Percentiles rank a stretch among this genome's conserved stretches.
phyloP scores from a whole-genome alignment of 768 basidiomycete genomes.

The Kwoniella sp. region DNA sequence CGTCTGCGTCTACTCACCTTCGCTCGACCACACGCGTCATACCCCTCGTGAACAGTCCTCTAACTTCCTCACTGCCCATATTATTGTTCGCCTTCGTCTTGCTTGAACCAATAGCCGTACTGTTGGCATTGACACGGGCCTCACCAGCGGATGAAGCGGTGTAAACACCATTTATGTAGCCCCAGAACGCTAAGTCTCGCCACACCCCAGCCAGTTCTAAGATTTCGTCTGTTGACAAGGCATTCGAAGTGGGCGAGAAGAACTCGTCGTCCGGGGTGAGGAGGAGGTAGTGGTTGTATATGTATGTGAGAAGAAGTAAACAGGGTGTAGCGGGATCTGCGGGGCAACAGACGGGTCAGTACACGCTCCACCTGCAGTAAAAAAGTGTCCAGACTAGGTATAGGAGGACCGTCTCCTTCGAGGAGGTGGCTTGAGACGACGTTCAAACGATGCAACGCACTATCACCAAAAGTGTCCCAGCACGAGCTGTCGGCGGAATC shows the following conservation, averaged over 20 bases:
- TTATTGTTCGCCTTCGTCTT: not conserved
- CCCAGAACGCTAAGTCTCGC: conserved; percentile 77
- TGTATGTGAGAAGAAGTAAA: conserved; percentile 73
- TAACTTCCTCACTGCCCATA: conserved; percentile 66
- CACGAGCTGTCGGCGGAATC: conserved; percentile 10
- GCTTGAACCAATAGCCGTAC: not conserved
- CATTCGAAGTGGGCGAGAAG: conserved; percentile 65
- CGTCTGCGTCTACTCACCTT: conserved; percentile 65
- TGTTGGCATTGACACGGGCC: not conserved
- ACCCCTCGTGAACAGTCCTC: conserved; percentile 75
- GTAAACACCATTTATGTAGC: conserved; percentile 67
- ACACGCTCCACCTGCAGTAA: no score
- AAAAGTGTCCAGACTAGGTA: no score
- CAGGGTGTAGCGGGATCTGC: conserved; percentile 60
- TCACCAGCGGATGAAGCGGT: conserved; percentile 27
- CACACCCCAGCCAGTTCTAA: conserved; percentile 72
- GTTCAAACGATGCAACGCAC: not conserved
- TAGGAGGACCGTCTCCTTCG: no score
- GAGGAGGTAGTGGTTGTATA: conserved; percentile 79
- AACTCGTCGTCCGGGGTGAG: conserved; percentile 98
- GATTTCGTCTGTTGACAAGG: conserved; percentile 80
- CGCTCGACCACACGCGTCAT: conserved; percentile 79
- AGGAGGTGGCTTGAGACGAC: no score
- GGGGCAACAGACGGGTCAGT: no score
- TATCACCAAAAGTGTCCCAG: conserved; percentile 33